Conservation (phyloP, 257 asterid genomes). For the Thymus quinquecostatus region DNA sequence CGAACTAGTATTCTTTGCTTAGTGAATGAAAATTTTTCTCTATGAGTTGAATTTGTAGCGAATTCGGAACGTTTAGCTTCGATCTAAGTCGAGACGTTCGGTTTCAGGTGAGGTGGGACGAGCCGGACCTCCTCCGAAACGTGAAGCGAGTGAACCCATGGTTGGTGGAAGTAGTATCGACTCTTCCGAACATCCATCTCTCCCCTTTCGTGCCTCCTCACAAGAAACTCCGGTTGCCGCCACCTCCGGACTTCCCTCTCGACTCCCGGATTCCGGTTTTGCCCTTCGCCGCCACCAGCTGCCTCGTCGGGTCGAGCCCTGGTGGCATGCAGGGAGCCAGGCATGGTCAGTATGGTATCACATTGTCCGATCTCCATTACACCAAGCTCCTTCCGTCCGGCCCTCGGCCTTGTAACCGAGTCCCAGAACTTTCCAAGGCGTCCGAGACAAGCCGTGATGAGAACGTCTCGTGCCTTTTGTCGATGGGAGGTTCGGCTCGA, state of each 20-base stretch:
- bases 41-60: neutral
- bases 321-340: conserved; percentile 99
- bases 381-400: conserved; percentile 52
- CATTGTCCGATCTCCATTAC: conserved; percentile 62
- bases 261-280: conserved; percentile 60
- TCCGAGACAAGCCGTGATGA: conserved; percentile 37
- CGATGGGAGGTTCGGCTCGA: conserved; percentile 55
- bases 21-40: neutral
- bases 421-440: conserved; percentile 27
- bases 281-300: conserved; percentile 39
- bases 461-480: conserved; percentile 61
- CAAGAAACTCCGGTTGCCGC: conserved; percentile 58
- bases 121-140: conserved; percentile 86
- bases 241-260: conserved; percentile 57
- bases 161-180: conserved; percentile 75
- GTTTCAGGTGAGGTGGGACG: conserved; percentile 85
- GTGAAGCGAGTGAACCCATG: conserved; percentile 88
- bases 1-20: neutral
- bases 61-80: neutral
- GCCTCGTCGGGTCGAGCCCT: conserved; percentile 34
- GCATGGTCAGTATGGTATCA: conserved; percentile 76
- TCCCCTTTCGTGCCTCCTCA: conserved; percentile 74
- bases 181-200: conserved; percentile 65
- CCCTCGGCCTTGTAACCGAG: conserved; percentile 40
- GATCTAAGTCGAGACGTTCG: neutral